phyloP scores from a whole-genome alignment of 441 rosid genomes.

The Euphorbia schlechtendalii region DNA sequence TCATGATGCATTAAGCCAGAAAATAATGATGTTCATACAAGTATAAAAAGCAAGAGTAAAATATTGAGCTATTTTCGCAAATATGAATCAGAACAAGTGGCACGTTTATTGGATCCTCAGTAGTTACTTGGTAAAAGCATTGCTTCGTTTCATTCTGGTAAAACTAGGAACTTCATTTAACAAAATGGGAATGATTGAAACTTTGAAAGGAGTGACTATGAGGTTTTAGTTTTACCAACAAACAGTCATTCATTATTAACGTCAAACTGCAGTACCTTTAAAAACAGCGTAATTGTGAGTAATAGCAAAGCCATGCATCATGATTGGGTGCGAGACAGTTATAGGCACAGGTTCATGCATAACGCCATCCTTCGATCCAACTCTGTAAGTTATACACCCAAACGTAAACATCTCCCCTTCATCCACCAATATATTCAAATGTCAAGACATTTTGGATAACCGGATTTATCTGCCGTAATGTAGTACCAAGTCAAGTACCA shows the following conservation, averaged over 20 bases:
- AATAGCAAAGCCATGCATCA: conserved; percentile 98
- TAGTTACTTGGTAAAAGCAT: neutral
- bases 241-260: too few species aligned
- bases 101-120: neutral
- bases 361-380: conserved; percentile 79
- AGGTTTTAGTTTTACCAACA: neutral
- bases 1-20: too few species aligned
- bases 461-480: conserved; percentile 7
- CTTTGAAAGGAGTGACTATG: neutral
- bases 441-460: conserved; percentile 9
- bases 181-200: neutral
- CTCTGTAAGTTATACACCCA: conserved; percentile 81
- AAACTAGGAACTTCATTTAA: too few species aligned
- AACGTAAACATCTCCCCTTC: conserved; percentile 99
- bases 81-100: neutral
- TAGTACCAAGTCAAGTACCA: conserved; percentile 38
- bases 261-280: conserved; percentile 52
- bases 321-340: conserved; percentile 68
- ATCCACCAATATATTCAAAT: conserved; percentile 22
- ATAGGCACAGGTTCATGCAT: conserved; percentile 92
- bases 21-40: neutral
- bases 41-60: neutral
- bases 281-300: conserved; percentile 86
- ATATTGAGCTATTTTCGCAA: too few species aligned
- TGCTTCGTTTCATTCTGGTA: too few species aligned